Base-by-base conservation (phyloP, 768 basidiomycete genomes). In the Megacollybia marginata region DNA sequence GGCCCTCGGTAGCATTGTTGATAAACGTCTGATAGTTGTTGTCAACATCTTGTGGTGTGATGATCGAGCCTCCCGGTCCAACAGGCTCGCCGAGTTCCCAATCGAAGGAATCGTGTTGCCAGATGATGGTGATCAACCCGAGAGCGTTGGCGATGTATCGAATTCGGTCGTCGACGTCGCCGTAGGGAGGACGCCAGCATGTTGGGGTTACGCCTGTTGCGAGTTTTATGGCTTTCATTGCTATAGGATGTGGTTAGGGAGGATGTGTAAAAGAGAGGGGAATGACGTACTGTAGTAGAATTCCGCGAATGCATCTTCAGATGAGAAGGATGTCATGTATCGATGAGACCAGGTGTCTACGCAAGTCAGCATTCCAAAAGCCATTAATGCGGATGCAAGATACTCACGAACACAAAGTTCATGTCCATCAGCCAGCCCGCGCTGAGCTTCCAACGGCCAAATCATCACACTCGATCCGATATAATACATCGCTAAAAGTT, bases 121-220 rank as follows among this genome's bases (percentile, higher is more conserved):
- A 92, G 46, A 91, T 69, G 59, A 92, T 72, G 2, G 86, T 86
- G 11, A 75, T 76, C 13, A 91, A 67, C 34, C 80, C 81, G 55
- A 91, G 78, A 9, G 73, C 80, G 19, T 79, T 60, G 2, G 83
- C 79, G 50, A 92, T 83, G 33, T 77, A 70, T 33, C 90, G 79
- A 40, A 91, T 79, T 47, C 89, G 85, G 64, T 85, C 82, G 40
- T 92, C 89, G 16, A 84, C 68, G 51, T 85, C 82, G 43, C 82
- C 83, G 53, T 68, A 83, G 1, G 83, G 82, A 33, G 83, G 81
- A 77, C 78, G 69, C 82, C 79, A 83, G 57, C 75, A 82, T 1
- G 71, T 81, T 1, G 79, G 78, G 0, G 82, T 83, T 11, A 78
- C 65, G 7, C 80, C 79, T 0, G 71, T 57, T 15, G 73, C 74